Base-by-base conservation (phyloP, 225 moss, liverwort and hornwort genomes). In the Ulota crispa region DNA sequence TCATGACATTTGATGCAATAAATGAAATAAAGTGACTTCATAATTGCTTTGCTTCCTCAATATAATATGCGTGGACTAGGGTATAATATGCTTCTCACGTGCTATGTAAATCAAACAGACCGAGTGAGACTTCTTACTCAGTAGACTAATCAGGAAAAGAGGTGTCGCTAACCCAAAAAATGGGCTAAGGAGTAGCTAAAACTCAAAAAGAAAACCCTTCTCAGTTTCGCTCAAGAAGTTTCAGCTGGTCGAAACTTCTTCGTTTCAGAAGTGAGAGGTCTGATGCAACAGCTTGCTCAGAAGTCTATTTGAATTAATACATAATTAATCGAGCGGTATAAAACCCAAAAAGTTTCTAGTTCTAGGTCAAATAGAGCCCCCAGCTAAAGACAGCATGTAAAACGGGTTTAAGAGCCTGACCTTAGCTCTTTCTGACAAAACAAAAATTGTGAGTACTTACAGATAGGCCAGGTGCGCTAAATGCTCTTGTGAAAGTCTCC, bases 401-500 rank as follows among this genome's bases (percentile, higher is more conserved):
- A 53, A 21, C 59, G 60, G 45, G 70, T 64, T 80, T 50, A 2
- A 68, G 36, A 68, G 60, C 50, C 23, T 57, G 39, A 74, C 37
- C 36, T 16, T 41, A 39, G 31, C 59, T 69, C 71, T 53, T 72
- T 80, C 52, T 75, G 20, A 10, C 45, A 65, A 18, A 59, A 34
- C 55, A 54, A 83, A 68, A 32, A 70, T 67, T 67, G 53, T 73
- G 67, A 52, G 64, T 53, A 76, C 89, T 85, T 87, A 91, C 91
- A 71, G 80, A 59, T 77, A 52, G 68, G 62, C 50, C 83, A 85
- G 85, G 60, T 66, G 85, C 74, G 76, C 67, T 82, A 75, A 90
- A 86, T 24, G 85, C 85, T 73, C 79, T 79, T 75, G 79, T 83
- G 55, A 94, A 94, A 77, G 92, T 89, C 76, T 91, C 89, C 36